Evolutionary conservation across 352 stramenopile species (phyloP), one percentile per base, ranked within the genome.

Genomic region (Pythium aphanidermatum): DNA sequence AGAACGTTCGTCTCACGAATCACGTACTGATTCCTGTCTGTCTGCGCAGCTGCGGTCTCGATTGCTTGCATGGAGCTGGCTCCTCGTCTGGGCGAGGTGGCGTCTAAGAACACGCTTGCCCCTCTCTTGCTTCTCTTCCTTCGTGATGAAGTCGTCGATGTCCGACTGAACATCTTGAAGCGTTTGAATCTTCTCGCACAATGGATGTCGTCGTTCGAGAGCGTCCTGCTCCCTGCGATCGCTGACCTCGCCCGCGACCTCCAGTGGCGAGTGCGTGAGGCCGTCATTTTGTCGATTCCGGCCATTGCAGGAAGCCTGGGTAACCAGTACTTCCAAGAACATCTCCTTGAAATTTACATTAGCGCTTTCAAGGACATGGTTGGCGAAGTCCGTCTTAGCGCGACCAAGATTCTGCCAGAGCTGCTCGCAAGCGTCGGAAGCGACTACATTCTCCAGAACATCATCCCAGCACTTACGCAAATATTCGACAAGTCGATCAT

Each of bases 191-290:
- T 63, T 58, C 90, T 80, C 54, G 83, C 69, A 53, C 80, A 70
- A 73, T 97, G 86, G 91, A 96, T 86, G 83, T 72, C 60, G 66
- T 97, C 67, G 54, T 97, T 70, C 60, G 73, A 90, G 49, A 64
- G 61, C 23, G 68, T 86, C 10, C 55, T 92, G 29, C 55, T 92
- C 12, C 81, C 81, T 24, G 85, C 82, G 3, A 96, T 98, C 51
- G 68, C 92, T 7, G 85, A 96, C 40, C 86, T 98, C 55, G 80
- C 89, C 12, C 87, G 92, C 46, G 88, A 95, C 40, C 71, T 94
- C 36, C 95, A 97, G 61, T 98, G 92, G 92, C 78, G 92, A 52
- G 90, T 98, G 28, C 79, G 92, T 42, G 85, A 97, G 63, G 87
- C 87, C 14, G 90, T 97, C 21, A 90, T 95, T 17, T 51, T 88